phyloP scores from a whole-genome alignment of 2,329 filamentous ascomycete genomes.

The Parasarocladium wereldwijsianum region DNA sequence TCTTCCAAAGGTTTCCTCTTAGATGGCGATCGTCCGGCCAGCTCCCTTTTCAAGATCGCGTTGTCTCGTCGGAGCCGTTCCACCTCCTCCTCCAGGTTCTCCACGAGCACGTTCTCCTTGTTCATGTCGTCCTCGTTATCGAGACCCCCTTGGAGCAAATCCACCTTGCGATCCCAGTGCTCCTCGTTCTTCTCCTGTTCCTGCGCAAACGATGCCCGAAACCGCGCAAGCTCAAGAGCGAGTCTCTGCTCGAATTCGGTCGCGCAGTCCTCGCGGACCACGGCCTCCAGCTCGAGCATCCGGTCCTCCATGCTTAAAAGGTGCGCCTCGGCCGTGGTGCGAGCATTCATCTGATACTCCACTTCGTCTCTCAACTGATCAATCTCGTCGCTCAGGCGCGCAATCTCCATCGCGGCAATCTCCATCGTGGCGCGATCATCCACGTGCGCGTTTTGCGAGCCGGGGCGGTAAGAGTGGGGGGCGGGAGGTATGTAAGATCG shows the following conservation, averaged over 20 bases:
- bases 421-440: slow-evolving; percentile 62
- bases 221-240: slow-evolving; percentile 61
- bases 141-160: slow-evolving; percentile 38
- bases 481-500: slow-evolving; percentile 25
- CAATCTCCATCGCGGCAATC: slow-evolving; percentile 65
- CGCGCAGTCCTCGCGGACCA: slow-evolving; percentile 79
- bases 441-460: slow-evolving; percentile 22
- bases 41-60: slow-evolving; percentile 48
- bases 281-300: slow-evolving; percentile 57
- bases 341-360: slow-evolving; percentile 53
- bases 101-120: slow-evolving; percentile 47
- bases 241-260: slow-evolving; percentile 71
- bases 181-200: slow-evolving; percentile 71
- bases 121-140: slow-evolving; percentile 35
- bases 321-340: slow-evolving; percentile 58
- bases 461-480: slow-evolving; percentile 19
- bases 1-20: slow-evolving; percentile 42
- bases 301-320: slow-evolving; percentile 55
- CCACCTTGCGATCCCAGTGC: slow-evolving; percentile 79
- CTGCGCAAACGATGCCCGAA: slow-evolving; percentile 63
- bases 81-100: slow-evolving; percentile 57
- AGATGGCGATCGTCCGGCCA: slow-evolving; percentile 46
- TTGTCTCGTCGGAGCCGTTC: slow-evolving; percentile 53
- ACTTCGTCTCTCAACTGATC: slow-evolving; percentile 59
- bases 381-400: slow-evolving; percentile 56